Conservation (phyloP, 2,329 filamentous ascomycete species). For the Microdochium paspali region DNA sequence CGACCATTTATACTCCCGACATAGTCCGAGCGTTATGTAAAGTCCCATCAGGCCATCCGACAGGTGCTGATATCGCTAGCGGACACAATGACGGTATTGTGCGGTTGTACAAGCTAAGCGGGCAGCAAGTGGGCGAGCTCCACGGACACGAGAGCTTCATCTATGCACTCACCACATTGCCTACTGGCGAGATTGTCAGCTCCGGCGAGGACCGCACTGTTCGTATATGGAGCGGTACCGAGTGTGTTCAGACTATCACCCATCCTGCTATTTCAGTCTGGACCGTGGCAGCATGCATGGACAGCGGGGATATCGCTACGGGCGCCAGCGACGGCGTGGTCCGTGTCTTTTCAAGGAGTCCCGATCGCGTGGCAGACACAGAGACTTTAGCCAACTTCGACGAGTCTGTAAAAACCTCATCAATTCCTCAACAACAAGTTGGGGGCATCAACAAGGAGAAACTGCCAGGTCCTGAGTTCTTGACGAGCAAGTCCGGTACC, state of each 20-base stretch:
- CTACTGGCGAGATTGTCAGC: slow-evolving; percentile 82
- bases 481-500: slow-evolving; percentile 74
- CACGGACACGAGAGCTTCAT: slow-evolving; percentile 92
- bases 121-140: slow-evolving; percentile 66
- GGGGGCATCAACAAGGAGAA: slow-evolving; percentile 85
- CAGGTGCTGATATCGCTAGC: slow-evolving; percentile 85
- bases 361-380: slow-evolving; percentile 59
- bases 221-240: slow-evolving; percentile 71
- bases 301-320: slow-evolving; percentile 87
- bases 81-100: slow-evolving; percentile 89
- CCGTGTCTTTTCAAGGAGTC: slow-evolving; percentile 70
- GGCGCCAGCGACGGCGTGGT: slow-evolving; percentile 84
- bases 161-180: slow-evolving; percentile 70
- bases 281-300: slow-evolving; percentile 72
- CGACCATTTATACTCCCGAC: slow-evolving; percentile 59
- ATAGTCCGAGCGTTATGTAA: slow-evolving; percentile 83
- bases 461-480: slow-evolving; percentile 78
- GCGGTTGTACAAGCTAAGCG: slow-evolving; percentile 76
- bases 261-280: slow-evolving; percentile 96
- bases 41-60: slow-evolving; percentile 65
- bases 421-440: slow-evolving; percentile 80
- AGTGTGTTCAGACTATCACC: slow-evolving; percentile 91
- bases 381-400: slow-evolving; percentile 67
- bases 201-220: slow-evolving; percentile 92
- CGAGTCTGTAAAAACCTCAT: slow-evolving; percentile 69